These are phyloP conservation scores for Tricholoma matsutake DNA, from an alignment of 768 basidiomycete genomes.

Conservation along the genomic window DNA sequence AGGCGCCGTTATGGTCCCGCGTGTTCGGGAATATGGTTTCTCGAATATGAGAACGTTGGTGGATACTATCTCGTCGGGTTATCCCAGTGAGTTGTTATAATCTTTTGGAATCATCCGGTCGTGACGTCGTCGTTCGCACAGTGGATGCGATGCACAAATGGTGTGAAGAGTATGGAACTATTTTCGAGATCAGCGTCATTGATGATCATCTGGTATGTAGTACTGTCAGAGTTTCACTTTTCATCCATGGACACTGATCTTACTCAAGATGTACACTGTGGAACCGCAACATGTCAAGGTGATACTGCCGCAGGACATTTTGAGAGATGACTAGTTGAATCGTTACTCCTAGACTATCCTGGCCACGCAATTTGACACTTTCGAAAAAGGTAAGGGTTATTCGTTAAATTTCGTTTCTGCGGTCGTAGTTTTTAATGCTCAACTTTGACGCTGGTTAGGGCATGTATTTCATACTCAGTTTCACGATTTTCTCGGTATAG, in stretches of 20 bases:
- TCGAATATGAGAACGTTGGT: slow-evolving; percentile 17
- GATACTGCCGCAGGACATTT: not conserved
- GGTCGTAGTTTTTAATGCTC: not conserved
- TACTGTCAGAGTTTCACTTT: not conserved
- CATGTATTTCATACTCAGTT: not conserved
- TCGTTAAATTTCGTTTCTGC: too few relatives aligned
- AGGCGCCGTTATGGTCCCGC: slow-evolving; percentile 33
- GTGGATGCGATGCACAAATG: slow-evolving; percentile 28
- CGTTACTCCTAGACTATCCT: not conserved
- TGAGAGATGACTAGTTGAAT: not conserved
- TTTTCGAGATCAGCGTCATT: slow-evolving; percentile 24
- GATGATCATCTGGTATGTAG: slow-evolving; percentile 29
- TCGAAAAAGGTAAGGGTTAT: not conserved
- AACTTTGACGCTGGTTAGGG: not conserved
- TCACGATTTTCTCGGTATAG: not conserved
- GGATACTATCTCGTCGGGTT: slow-evolving; percentile 26
- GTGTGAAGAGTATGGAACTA: slow-evolving; percentile 21
- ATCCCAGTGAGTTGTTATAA: slow-evolving; percentile 27
- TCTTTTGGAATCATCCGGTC: too few relatives aligned
- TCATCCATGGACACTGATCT: not conserved
- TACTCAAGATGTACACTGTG: slow-evolving; percentile 34
- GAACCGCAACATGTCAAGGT: slow-evolving; percentile 35
- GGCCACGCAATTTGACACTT: not conserved
- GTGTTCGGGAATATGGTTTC: slow-evolving; percentile 23
- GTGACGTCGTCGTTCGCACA: slow-evolving; percentile 6